phyloP scores from a whole-genome alignment of 2,329 filamentous ascomycete genomes.

The Ambrosiella beaveri region DNA sequence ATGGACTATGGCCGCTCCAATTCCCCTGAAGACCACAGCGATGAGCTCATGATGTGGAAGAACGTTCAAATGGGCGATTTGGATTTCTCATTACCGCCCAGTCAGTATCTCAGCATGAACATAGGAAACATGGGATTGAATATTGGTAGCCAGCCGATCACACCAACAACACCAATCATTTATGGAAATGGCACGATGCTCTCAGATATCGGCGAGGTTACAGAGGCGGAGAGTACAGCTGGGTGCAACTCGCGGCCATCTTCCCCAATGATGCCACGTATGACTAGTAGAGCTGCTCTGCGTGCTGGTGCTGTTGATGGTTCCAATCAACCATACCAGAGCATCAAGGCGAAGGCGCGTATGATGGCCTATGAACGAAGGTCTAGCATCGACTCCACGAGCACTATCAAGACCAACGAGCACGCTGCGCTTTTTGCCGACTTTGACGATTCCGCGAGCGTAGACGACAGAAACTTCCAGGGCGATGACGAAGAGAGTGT shows the following conservation, averaged over 20 bases:
- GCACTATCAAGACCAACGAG: constrained; percentile 39
- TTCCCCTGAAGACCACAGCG: constrained; percentile 33
- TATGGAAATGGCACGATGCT: constrained; percentile 54
- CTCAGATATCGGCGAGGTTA: constrained; percentile 45
- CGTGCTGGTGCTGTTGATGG: not conserved
- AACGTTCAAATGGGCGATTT: constrained; percentile 24
- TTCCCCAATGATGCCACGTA: constrained; percentile 19
- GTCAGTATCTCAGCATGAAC: constrained; percentile 13
- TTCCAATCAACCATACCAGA: constrained; percentile 24
- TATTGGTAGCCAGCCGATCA: constrained; percentile 22
- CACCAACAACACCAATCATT: constrained; percentile 45
- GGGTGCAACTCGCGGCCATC: constrained; percentile 25
- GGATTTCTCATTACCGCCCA: constrained; percentile 17
- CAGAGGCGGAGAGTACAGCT: constrained; percentile 33
- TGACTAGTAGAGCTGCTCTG: constrained; percentile 17
- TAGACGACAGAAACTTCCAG: constrained; percentile 48
- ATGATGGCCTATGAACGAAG: constrained; percentile 30
- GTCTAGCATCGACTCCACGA: constrained; percentile 41
- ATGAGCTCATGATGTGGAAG: constrained; percentile 37
- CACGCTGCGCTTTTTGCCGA: constrained; percentile 35
- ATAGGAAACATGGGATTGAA: constrained; percentile 17
- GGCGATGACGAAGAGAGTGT: constrained; percentile 52
- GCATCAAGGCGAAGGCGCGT: constrained; percentile 20
- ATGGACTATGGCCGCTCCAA: constrained; percentile 40
- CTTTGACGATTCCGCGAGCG: constrained; percentile 43